Percentiles rank a stretch among this genome's conserved stretches.
Conservation (phyloP, 2,329 filamentous ascomycete genomes). For the Emmonsiellopsis sp. region DNA sequence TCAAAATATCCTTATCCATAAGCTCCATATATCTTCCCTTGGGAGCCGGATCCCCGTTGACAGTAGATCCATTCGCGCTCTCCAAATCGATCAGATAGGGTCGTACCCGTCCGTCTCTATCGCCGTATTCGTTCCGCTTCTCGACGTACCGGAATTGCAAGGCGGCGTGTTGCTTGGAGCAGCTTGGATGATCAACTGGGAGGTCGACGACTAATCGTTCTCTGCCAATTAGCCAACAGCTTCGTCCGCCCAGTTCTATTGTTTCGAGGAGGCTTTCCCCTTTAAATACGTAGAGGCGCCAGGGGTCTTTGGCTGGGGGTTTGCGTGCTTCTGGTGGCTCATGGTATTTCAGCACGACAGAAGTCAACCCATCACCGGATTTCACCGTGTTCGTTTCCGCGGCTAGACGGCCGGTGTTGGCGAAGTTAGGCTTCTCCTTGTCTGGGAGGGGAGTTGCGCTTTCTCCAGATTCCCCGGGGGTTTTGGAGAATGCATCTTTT, state of each 20-base stretch:
- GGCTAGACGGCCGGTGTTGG: conserved; percentile 69
- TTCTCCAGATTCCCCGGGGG: conserved; percentile 17
- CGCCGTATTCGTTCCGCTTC: conserved; percentile 77
- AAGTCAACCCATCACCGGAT: conserved; percentile 46
- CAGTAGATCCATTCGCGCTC: conserved; percentile 77
- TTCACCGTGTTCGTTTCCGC: conserved; percentile 78
- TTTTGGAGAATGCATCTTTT: conserved; percentile 32
- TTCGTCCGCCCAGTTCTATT: conserved; percentile 63
- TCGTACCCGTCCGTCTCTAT: conserved; percentile 67
- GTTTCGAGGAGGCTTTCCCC: conserved; percentile 71
- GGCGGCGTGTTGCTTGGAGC: conserved; percentile 91
- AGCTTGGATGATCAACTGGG: conserved; percentile 77
- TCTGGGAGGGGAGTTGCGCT: conserved; percentile 24
- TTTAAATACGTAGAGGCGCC: conserved; percentile 93
- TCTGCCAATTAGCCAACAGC: conserved; percentile 84
- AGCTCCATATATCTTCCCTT: conserved; percentile 76
- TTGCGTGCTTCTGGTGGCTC: conserved; percentile 91
- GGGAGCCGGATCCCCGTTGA: conserved; percentile 69
- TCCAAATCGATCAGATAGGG: conserved; percentile 92
- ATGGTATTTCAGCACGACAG: conserved; percentile 85
- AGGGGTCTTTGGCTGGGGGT: conserved; percentile 65
- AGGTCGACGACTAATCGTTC: conserved; percentile 76
- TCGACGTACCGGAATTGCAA: conserved; percentile 84
- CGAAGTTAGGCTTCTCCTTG: conserved; percentile 80
- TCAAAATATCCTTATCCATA: conserved; percentile 77